Evolutionary conservation across 192 early-diverging fungal genomes (phyloP).

Genomic region (Coemansia sp.): DNA sequence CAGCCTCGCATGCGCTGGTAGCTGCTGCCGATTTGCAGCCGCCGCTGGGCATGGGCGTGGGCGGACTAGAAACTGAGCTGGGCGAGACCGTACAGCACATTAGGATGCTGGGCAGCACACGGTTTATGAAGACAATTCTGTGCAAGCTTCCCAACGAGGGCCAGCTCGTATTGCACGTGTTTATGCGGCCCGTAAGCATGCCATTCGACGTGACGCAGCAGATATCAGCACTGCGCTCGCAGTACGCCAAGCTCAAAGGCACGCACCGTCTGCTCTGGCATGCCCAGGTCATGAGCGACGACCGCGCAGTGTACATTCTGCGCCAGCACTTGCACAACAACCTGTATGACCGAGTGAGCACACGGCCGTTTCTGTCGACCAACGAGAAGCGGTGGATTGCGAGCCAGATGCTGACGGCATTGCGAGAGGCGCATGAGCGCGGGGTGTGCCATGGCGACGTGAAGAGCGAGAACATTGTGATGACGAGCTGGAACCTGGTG

Average conservation of each 20-base stretch:
- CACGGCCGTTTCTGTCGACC: constrained; percentile 83
- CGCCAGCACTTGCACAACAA: constrained; percentile 87
- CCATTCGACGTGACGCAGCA: constrained; percentile 37
- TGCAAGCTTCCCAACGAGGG: constrained; percentile 76
- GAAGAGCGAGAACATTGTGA: constrained; percentile 91
- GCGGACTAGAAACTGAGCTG: constrained; percentile 43
- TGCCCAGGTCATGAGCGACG: constrained; percentile 81
- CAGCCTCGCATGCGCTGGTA: constrained; percentile 49
- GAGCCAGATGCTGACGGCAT: constrained; percentile 78
- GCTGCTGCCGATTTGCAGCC: constrained; percentile 52
- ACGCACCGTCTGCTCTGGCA: constrained; percentile 81
- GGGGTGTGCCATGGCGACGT: constrained; percentile 93
- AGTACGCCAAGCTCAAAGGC: constrained; percentile 55
- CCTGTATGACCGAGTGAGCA: constrained; percentile 97
- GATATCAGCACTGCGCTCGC: constrained; percentile 24
- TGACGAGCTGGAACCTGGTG: constrained; percentile 95
- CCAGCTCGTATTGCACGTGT: constrained; percentile 86
- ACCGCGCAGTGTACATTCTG: constrained; percentile 84
- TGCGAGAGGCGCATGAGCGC: constrained; percentile 71
- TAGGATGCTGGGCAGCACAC: constrained; percentile 74
- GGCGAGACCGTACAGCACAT: constrained; percentile 51
- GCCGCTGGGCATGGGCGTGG: constrained; percentile 46
- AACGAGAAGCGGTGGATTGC: constrained; percentile 95
- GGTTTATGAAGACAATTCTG: constrained; percentile 94
- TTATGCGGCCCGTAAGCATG: constrained; percentile 79